Percentiles rank a stretch among this genome's conserved stretches.
Conservation (phyloP, 179 eudicot genomes). For the Camellia oleifera region DNA sequence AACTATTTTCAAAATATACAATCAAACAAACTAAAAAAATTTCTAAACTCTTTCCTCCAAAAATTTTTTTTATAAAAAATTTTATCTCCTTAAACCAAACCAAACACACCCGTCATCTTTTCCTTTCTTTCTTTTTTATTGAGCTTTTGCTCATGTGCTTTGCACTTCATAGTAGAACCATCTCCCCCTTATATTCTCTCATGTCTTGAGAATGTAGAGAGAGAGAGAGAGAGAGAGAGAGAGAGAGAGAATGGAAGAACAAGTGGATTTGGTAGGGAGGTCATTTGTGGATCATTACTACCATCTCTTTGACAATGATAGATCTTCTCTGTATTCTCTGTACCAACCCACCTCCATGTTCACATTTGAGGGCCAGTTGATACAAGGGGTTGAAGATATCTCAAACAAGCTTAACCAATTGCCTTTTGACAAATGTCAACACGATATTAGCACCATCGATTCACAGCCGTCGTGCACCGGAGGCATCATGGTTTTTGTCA, state of each 20-base stretch:
- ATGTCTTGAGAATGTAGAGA: not conserved
- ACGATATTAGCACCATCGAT: slow-evolving; percentile 74
- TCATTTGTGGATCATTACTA: slow-evolving; percentile 84
- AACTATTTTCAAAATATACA: too few relatives aligned
- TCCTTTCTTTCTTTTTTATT: not conserved
- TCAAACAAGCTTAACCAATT: slow-evolving; percentile 50
- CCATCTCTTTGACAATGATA: slow-evolving; percentile 61
- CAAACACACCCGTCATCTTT: too few relatives aligned
- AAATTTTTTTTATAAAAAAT: too few relatives aligned
- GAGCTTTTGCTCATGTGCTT: not conserved
- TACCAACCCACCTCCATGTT: slow-evolving; percentile 73
- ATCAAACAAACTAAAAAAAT: too few relatives aligned
- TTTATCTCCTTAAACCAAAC: too few relatives aligned
- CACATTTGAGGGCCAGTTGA: slow-evolving; percentile 68
- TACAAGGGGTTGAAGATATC: slow-evolving; percentile 57
- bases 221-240: slow-evolving; percentile 10
- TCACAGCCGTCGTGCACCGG: slow-evolving; percentile 66
- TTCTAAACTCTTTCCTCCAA: too few relatives aligned
- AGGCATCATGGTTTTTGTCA: slow-evolving; percentile 71
- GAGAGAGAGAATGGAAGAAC: slow-evolving; percentile 53
- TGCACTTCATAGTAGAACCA: not conserved
- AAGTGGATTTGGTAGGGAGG: slow-evolving; percentile 57
- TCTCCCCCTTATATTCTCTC: slow-evolving; percentile 8
- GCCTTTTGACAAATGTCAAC: slow-evolving; percentile 75
- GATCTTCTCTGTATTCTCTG: slow-evolving; percentile 46